Base-by-base conservation (phyloP, 2,329 filamentous ascomycete genomes). In the Bipolaris zeicola region DNA sequence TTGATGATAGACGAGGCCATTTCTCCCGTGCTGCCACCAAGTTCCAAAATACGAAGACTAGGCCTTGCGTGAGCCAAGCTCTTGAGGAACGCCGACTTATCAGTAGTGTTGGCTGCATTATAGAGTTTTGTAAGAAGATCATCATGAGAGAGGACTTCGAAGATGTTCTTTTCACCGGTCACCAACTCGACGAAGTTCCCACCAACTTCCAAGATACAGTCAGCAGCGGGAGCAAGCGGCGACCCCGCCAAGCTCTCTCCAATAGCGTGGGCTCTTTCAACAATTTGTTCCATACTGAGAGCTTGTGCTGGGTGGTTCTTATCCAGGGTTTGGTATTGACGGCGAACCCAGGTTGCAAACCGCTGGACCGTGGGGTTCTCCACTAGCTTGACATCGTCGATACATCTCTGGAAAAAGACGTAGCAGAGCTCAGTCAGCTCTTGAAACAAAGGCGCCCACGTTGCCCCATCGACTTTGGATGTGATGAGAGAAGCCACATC, bases 1-100 rank as follows among this genome's bases (percentile, higher is more conserved):
- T 18, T 41, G 7, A 41, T 16, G 1, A 49, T 7, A 8, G 13
- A 13, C 2, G 43, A 10, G 8, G 58, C 57, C 2, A 31, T 6
- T 11, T 36, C 31, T 1, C 53, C 53, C 8, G 46, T 50, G 14
- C 58, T 52, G 1, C 48, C 49, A 6, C 52, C 50, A 14, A 61
- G 38, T 28, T 61, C 52, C 11, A 61, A 41, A 1, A 56, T 18
- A 6, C 50, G 31, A 39, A 57, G 47, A 3, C n/a, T 26, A 10
- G 57, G 31, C 26, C 50, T 38, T 10, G 49, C 52, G 50, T 58
- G 55, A 13, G 49, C 55, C 3, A 58, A 36, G 36, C 20, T 16
- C 18, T n/a, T 38, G 36, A 49, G 13, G 10, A 49, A 41, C 2
- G 14, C 24, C 3, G 46, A 31, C n/a, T 44, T 11, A 2, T 56